Evolutionary conservation across 768 basidiomycete species (phyloP).

Genomic region (Boletus coccyginus): DNA sequence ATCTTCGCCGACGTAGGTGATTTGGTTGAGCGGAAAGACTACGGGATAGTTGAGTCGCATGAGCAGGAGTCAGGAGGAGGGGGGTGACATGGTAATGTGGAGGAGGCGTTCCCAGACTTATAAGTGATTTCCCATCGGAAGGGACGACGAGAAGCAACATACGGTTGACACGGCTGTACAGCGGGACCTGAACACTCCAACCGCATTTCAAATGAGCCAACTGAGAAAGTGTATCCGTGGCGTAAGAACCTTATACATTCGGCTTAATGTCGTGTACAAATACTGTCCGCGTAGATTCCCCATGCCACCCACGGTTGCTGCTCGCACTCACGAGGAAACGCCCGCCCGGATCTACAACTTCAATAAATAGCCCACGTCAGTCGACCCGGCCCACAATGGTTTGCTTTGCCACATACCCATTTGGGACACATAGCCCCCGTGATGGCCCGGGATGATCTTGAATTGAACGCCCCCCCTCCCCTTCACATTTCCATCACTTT

Average conservation of each 20-base stretch:
- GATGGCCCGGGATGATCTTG: slow-evolving; percentile 94
- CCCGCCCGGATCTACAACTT: slow-evolving; percentile 84
- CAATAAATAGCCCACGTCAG: slow-evolving; percentile 15
- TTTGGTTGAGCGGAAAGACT: slow-evolving; percentile 35
- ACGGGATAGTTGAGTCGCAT: slow-evolving; percentile 33
- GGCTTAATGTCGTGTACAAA: slow-evolving; percentile 85
- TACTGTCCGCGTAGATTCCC: slow-evolving; percentile 85
- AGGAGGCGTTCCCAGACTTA: slow-evolving; percentile 23
- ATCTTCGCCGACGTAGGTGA: slow-evolving; percentile 41
- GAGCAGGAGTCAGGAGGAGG: slow-evolving; percentile 5
- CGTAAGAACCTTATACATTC: slow-evolving; percentile 35
- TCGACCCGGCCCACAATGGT: slow-evolving; percentile 19
- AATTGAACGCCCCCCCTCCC: slow-evolving; percentile 75
- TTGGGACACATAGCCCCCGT: slow-evolving; percentile 90
- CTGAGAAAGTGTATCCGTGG: slow-evolving; percentile 19
- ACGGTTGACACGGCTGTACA: slow-evolving; percentile 28
- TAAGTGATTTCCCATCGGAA: slow-evolving; percentile 22
- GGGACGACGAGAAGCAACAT: slow-evolving; percentile 34
- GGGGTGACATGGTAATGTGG: slow-evolving; percentile 21
- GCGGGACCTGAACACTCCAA: slow-evolving; percentile 30
- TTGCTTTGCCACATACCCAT: slow-evolving; percentile 63
- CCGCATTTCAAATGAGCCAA: slow-evolving; percentile 29
- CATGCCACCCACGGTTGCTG: slow-evolving; percentile 93
- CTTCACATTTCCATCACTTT: slow-evolving; percentile 60
- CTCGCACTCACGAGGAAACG: slow-evolving; percentile 89